Conservation (phyloP, 306 rosid species). For the Pueraria montana region DNA sequence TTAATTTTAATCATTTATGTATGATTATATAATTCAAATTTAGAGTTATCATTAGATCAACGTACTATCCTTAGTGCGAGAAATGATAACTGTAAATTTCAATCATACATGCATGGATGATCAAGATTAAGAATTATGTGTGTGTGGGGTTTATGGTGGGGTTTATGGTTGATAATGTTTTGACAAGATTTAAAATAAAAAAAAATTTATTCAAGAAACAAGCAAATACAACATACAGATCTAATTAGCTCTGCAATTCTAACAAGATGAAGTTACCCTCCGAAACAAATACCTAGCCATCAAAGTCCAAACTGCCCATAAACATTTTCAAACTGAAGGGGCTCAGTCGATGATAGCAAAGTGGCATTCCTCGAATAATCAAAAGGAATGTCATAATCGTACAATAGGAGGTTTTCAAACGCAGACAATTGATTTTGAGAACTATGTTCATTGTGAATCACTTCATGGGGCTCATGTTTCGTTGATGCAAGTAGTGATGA, state of each 20-base stretch:
- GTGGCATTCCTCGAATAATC: not conserved
- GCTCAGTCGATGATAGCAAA: conserved; percentile 9
- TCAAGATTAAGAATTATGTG: too few species aligned
- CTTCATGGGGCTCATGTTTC: conserved; percentile 26
- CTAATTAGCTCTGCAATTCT: not conserved
- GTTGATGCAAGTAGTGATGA: not conserved
- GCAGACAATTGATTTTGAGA: not conserved
- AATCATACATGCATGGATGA: too few species aligned
- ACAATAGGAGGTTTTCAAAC: not conserved
- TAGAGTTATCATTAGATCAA: too few species aligned
- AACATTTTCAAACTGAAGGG: not conserved
- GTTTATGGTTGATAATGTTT: too few species aligned
- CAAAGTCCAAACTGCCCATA: conserved; percentile 24
- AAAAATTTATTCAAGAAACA: not conserved
- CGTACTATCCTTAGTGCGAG: too few species aligned
- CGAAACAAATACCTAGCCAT: not conserved
- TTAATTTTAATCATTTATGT: too few species aligned
- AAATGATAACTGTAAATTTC: too few species aligned
- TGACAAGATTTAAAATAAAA: not conserved
- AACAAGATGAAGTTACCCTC: not conserved
- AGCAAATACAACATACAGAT: not conserved
- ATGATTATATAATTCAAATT: too few species aligned
- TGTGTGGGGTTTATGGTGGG: too few species aligned
- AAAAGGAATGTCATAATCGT: conserved; percentile 18
- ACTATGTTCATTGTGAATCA: not conserved